Conservation (phyloP, 208 protist species). For the Acanthamoeba triangularis region DNA sequence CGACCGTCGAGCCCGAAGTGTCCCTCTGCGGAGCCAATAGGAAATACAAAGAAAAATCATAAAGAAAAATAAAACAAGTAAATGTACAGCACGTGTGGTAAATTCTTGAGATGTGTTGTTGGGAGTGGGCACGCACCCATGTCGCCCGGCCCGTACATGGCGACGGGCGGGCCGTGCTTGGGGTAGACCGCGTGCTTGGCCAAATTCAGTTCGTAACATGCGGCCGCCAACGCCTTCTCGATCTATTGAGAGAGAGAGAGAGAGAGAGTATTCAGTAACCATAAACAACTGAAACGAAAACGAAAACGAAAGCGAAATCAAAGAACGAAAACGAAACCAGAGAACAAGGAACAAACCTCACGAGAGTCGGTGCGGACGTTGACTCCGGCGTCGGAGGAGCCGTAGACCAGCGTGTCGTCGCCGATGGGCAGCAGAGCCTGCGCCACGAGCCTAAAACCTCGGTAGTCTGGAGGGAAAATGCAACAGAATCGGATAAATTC, state of each 20-base stretch:
- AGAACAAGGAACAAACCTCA: neutral
- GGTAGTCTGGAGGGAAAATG: neutral
- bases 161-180: neutral
- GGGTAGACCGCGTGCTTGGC: neutral
- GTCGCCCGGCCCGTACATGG: constrained; percentile 39
- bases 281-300: neutral
- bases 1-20: constrained; percentile 68
- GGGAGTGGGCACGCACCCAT: constrained; percentile 4
- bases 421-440: constrained; percentile 57
- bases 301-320: neutral
- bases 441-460: constrained; percentile 57
- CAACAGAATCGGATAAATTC: neutral
- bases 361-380: constrained; percentile 13
- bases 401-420: constrained; percentile 68
- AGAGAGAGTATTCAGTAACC: neutral
- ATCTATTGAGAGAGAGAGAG: neutral
- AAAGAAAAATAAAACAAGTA: neutral
- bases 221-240: constrained; percentile 3
- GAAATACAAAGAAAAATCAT: neutral
- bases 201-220: constrained; percentile 56
- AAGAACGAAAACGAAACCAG: neutral
- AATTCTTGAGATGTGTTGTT: neutral
- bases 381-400: constrained; percentile 28
- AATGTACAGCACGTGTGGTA: neutral
- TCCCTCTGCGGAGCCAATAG: neutral